Evolutionary conservation across 1,139 yeast genomes (phyloP), one percentile per base, ranked within the genome.

Genomic region (Suhomyces panamericanus): DNA sequence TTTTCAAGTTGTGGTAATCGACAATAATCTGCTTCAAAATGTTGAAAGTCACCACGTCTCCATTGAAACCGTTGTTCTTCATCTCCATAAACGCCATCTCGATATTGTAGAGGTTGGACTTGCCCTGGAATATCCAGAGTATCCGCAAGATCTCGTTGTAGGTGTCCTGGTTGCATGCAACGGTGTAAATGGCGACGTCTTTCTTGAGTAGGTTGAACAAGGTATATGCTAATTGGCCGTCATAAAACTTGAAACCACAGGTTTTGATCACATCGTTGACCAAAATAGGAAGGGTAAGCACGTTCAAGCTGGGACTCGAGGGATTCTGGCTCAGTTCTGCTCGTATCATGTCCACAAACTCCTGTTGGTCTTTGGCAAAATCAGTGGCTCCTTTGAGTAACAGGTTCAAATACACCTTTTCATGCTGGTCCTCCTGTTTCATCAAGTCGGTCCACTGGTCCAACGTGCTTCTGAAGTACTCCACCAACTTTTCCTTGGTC

Each of bases 11-110:
- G 47, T 69, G 61, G 47, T 73, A 72, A 41, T 73, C 75, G 20
- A 64, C 42, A 27, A 73, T 58, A 7, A 73, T 67, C 44, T 65
- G 65, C 47, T 66, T 70, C 35, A 74, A 48, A 26, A 70, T 66
- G 41, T 67, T 63, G 44, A 66, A 69, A 1, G 79, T 74, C 14
- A 51, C 49, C 13, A 60, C 30, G 47, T 74, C 70, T 2, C 78
- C 78, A 14, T 51, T 46, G 47, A 70, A 72, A 17, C 79, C 79
- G 49, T 70, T 69, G 47, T 70, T 69, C 33, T 59, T 53, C 79
- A 74, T 74, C 51, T 73, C 78, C 34, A 60, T 57, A 31, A 56
- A 57, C 0, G 62, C 52, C 49, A 61, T 63, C 51, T 73, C 78
- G 31, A 74, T 59, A 14, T 63, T 66, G 48, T 65, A 64, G 31